phyloP scores from a whole-genome alignment of 257 asterid species.

The Solanum habrochaites region DNA sequence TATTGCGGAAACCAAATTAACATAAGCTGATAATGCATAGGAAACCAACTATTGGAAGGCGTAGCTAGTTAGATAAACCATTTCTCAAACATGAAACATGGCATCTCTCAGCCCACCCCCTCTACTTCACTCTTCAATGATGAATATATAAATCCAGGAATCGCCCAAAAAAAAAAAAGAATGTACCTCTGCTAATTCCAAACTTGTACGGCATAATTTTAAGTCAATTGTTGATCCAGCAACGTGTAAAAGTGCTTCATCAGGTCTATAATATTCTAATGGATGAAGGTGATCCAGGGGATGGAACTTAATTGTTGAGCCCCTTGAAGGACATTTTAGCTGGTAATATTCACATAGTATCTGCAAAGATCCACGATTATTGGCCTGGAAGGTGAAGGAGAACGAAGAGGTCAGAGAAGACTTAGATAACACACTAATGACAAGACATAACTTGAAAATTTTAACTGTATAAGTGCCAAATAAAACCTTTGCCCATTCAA shows the following conservation, averaged over 20 bases:
- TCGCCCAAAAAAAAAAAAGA: neutral
- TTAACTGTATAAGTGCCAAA: neutral
- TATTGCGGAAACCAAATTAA: neutral
- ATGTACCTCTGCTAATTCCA: slow-evolving; percentile 89
- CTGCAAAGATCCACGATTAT: slow-evolving; percentile 73
- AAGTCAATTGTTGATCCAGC: slow-evolving; percentile 81
- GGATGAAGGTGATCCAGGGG: slow-evolving; percentile 95
- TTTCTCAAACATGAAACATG: neutral
- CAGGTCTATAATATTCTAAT: slow-evolving; percentile 72
- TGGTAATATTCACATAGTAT: slow-evolving; percentile 76
- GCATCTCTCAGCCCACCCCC: neutral
- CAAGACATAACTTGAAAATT: neutral
- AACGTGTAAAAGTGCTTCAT: slow-evolving; percentile 53
- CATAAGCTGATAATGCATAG: neutral
- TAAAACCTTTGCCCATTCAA: slow-evolving; percentile 93
- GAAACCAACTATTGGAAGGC: neutral
- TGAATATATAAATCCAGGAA: neutral
- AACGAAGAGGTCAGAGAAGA: slow-evolving; percentile 1
- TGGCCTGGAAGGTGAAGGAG: slow-evolving; percentile 42
- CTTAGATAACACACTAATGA: neutral
- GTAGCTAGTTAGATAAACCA: neutral
- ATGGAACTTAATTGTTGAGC: slow-evolving; percentile 71
- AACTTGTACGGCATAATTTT: slow-evolving; percentile 73
- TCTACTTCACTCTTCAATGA: neutral
- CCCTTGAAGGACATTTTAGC: slow-evolving; percentile 58